Evolutionary conservation across 306 rosid genomes (phyloP).

Genomic region (Quercus agrifolia): DNA sequence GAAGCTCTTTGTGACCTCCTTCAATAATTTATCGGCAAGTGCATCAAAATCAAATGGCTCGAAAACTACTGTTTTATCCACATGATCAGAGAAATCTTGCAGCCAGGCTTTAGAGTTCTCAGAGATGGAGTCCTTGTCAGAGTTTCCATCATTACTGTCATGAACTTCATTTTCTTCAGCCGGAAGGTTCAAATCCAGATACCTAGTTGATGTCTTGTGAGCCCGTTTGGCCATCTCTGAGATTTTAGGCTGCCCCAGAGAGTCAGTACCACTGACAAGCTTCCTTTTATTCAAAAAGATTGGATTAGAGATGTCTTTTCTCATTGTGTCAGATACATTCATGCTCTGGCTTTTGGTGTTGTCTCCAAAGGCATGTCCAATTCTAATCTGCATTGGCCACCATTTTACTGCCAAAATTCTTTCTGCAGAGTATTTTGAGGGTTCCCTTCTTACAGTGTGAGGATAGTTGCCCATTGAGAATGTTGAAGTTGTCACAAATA

Average conservation of each 20-base stretch:
- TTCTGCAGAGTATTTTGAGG: conserved; percentile 64
- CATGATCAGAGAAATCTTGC: conserved; percentile 49
- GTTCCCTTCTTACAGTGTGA: conserved; percentile 18
- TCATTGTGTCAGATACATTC: conserved; percentile 26
- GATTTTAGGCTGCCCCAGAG: conserved; percentile 38
- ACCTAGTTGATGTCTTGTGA: conserved; percentile 44
- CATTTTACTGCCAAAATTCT: conserved; percentile 45
- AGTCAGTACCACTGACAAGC: conserved; percentile 39
- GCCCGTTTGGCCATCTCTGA: conserved; percentile 63
- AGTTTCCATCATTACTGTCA: conserved; percentile 27
- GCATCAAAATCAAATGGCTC: conserved; percentile 68
- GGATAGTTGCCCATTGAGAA: conserved; percentile 26
- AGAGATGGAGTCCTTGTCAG: conserved; percentile 32
- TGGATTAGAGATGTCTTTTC: conserved; percentile 32
- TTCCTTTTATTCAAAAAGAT: conserved; percentile 66
- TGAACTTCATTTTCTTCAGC: conserved; percentile 57
- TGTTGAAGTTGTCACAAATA: conserved; percentile 56
- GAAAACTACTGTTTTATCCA: conserved; percentile 65
- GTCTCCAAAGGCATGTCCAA: conserved; percentile 42
- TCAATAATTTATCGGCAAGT: conserved; percentile 48
- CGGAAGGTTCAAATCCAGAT: conserved; percentile 85
- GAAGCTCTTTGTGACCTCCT: conserved; percentile 50
- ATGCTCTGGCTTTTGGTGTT: conserved; percentile 28
- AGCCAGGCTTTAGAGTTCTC: conserved; percentile 62
- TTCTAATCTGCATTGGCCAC: conserved; percentile 48